Evolutionary conservation across 352 stramenopile genomes (phyloP), one percentile per base, ranked within the genome.

Genomic region (Globisporangium abappressorium): DNA sequence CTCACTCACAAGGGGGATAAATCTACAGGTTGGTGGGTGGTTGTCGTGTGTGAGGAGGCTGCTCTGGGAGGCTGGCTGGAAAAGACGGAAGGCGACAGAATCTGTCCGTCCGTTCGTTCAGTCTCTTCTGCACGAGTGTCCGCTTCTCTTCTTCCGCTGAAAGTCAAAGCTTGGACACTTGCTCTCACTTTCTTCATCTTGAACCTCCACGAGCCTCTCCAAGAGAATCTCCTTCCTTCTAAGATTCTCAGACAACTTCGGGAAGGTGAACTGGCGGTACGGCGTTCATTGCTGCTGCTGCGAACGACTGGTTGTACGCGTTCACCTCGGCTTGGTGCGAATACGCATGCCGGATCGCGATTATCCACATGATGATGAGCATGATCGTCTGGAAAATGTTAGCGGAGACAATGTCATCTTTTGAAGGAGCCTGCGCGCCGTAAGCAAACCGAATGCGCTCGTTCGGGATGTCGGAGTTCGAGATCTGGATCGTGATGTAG

Each of bases 341-440:
- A 65, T 91, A 91, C 60, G 85, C 91, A 62, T 95, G 87, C 30
- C 81, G 81, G 54, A 95, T 89, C 28, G 85, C 84, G 47, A 93
- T 79, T 64, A 93, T 56, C 84, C 86, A 95, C 85, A 95, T 94
- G 34, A 91, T 73, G 30, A 89, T 73, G 28, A 95, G 81, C 76
- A 95, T 89, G 64, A 95, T 79, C 53, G 84, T 83, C 70, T 95
- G 85, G 66, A 95, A 92, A 18, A 95, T 76, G 70, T 93, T 94
- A 30, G 85, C 85, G 58, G 85, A 93, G 43, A 95, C 85, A 36
- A 95, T 88, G 55, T 95, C 87, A 12, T 95, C 86, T 49, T 93
- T 90, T 15, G 85, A 91, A 2, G 87, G 87, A 12, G 80, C 82
- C n/a, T 85, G 81, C 20, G 80, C 82, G 14, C 83, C 85, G 59